Conservation (phyloP, 768 basidiomycete genomes). For the Termitomyces sp. region DNA sequence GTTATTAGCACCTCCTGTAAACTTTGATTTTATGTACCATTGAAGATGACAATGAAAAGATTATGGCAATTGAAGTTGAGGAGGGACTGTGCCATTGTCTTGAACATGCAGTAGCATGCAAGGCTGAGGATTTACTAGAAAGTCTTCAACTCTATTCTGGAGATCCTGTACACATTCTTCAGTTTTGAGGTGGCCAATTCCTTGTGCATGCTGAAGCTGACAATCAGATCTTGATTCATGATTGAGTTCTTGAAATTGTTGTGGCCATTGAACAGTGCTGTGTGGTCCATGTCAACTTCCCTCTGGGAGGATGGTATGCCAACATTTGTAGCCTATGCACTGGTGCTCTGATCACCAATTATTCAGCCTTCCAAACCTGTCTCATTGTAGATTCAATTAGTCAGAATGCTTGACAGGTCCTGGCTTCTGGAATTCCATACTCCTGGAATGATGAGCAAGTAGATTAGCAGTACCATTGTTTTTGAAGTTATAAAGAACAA, state of each 20-base stretch:
- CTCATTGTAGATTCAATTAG: background rate
- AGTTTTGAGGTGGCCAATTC: background rate
- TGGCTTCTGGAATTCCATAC: background rate
- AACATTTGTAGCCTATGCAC: background rate
- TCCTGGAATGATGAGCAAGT: background rate
- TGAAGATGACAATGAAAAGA: background rate
- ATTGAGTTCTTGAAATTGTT: background rate
- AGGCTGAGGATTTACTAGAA: background rate
- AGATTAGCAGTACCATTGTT: background rate
- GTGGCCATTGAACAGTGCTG: background rate
- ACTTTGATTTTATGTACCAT: background rate
- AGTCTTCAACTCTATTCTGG: background rate
- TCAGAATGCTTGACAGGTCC: background rate
- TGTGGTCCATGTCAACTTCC: background rate
- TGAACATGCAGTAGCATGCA: background rate
- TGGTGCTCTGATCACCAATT: background rate
- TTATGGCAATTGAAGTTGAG: background rate
- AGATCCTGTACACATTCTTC: background rate
- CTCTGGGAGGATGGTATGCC: background rate
- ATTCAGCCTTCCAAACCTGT: background rate
- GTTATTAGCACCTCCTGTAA: background rate
- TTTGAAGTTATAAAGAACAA: background rate
- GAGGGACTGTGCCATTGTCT: background rate
- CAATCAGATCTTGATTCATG: background rate
- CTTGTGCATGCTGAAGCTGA: slow-evolving; percentile 15